Evolutionary conservation across 1,284 basidiomycete species (phyloP).

Genomic region (Trichosporon sp.): DNA sequence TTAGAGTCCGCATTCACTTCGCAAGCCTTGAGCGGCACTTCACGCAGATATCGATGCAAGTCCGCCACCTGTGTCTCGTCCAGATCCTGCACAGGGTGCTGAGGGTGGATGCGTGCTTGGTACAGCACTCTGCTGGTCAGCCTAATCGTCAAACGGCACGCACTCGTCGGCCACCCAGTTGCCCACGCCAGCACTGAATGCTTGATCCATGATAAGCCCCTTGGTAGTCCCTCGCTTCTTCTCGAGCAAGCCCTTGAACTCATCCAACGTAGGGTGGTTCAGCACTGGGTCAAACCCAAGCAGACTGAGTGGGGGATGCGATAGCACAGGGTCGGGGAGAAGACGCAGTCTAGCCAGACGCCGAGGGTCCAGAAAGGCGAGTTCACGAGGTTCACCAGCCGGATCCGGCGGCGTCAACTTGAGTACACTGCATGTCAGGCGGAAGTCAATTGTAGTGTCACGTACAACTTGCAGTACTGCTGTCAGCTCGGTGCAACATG

Average conservation of each 20-base stretch:
- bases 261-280: constrained; percentile 60
- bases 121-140: constrained; percentile 60
- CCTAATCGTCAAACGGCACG: neutral
- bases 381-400: constrained; percentile 26
- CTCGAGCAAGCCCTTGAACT: constrained; percentile 54
- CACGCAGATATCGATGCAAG: constrained; percentile 57
- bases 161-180: constrained; percentile 72
- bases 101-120: constrained; percentile 69
- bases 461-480: constrained; percentile 40
- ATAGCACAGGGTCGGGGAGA: constrained; percentile 54
- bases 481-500: neutral
- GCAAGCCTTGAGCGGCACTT: constrained; percentile 63
- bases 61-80: constrained; percentile 53
- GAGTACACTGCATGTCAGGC: constrained; percentile 46
- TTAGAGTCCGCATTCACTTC: constrained; percentile 65
- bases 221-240: constrained; percentile 69
- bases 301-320: constrained; percentile 62
- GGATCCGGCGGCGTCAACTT: constrained; percentile 34
- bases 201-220: constrained; percentile 71
- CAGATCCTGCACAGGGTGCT: constrained; percentile 61
- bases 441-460: neutral
- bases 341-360: constrained; percentile 68
- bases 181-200: constrained; percentile 72
- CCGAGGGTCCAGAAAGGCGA: constrained; percentile 52
- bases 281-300: constrained; percentile 75